Conservation (phyloP, 2,329 filamentous ascomycete species). For the Alternaria rosae region DNA sequence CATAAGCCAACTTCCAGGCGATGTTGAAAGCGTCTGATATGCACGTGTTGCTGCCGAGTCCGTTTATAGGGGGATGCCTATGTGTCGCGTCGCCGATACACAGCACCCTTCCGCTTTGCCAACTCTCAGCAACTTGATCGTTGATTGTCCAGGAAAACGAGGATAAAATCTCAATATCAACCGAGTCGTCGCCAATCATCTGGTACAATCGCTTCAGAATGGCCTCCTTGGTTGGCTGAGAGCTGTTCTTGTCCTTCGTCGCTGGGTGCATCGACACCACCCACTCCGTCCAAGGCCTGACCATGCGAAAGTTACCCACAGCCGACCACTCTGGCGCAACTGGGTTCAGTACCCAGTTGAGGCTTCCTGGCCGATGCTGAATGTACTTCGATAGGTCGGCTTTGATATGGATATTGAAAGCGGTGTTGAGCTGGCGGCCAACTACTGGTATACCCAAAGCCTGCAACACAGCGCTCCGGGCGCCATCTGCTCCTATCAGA, state of each 20-base stretch:
- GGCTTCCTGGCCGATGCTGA: conserved; percentile 61
- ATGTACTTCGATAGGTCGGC: conserved; percentile 61
- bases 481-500: conserved; percentile 67
- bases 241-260: conserved; percentile 4
- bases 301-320: conserved; percentile 59
- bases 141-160: conserved; percentile 20
- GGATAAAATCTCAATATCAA: conserved; percentile 10
- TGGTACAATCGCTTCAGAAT: conserved; percentile 14
- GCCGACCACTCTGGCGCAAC: conserved; percentile 53
- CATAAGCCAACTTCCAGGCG: conserved; percentile 48
- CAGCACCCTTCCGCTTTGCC: background rate
- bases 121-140: conserved; percentile 16
- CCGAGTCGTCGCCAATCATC: conserved; percentile 15
- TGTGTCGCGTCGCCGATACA: conserved; percentile 18
- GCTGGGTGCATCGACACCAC: conserved; percentile 23
- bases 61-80: conserved; percentile 25
- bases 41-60: conserved; percentile 30
- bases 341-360: conserved; percentile 68
- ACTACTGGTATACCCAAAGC: conserved; percentile 58
- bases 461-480: conserved; percentile 55
- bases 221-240: background rate
- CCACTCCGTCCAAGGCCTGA: conserved; percentile 70
- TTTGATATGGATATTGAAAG: conserved; percentile 60
- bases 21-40: conserved; percentile 49
- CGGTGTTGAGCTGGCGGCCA: conserved; percentile 55